Evolutionary conservation across 1,139 yeast genomes (phyloP), one percentile per base, ranked within the genome.

Genomic region (Kurtzmaniella quercitrusa): DNA sequence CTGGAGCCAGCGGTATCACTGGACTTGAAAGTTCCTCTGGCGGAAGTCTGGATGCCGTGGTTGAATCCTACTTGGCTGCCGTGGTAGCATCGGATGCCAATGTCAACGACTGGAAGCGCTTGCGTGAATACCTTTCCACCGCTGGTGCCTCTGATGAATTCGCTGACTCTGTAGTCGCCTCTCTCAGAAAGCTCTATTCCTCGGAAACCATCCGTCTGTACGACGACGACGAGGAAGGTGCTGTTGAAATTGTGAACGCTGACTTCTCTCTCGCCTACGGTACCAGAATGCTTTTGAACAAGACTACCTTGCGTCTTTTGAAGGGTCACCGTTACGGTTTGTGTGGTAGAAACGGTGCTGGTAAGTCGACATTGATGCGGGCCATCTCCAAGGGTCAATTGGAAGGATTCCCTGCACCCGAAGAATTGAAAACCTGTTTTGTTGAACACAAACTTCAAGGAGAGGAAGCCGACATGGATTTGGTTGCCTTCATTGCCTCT

Each of bases 321-420:
- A 90, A 91, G 71, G 98, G 98, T 55, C 97, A 88, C 67, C 81
- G 98, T 65, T 93, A 93, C 61, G 98, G 98, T 72, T 79, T 93
- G 51, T 90, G 97, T 75, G 98, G 98, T 59, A 81, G 98, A 69
- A 93, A 93, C 65, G 98, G 98, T 78, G 97, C 97, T 47, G 98
- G 98, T 73, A 93, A 93, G 67, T 89, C 97, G 15, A 93, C 98
- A 16, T 75, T 93, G 59, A 91, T 93, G 98, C 81, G 98, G 67
- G 87, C 98, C 34, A 93, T 93, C 58, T 89, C 96, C 45, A 89
- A 89, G 61, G 98, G 98, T 47, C 96, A 93, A 71, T 79, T 93
- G 52, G 98, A 93, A 69, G 98, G 98, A 5, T 93, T 93, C 81
- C 98, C 98, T 36, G 84, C 89, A 53, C 84, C 90, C 56, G 82